A percentile compares a stretch with the other conserved stretches of the same genome.
Evolutionary conservation across 768 basidiomycete genomes (phyloP).

Genomic region (Cystobasidium tubakii): DNA sequence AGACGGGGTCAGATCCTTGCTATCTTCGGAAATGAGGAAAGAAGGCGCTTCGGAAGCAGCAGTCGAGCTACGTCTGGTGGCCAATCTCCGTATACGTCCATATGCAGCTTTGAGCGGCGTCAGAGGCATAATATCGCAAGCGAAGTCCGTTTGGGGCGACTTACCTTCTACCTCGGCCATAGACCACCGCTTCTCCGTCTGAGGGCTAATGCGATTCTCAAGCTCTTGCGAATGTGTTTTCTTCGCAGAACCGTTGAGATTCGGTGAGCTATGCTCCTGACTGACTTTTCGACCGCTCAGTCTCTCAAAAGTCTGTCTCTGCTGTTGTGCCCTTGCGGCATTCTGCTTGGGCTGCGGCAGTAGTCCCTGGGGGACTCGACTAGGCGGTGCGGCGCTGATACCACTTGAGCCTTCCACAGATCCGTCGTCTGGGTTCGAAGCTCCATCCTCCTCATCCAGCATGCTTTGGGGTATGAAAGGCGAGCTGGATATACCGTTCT

Average conservation of each 20-base stretch:
- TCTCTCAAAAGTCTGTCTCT: background rate
- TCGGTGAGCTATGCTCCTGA: background rate
- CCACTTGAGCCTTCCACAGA: slow-evolving; percentile 1
- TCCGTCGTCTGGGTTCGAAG: background rate
- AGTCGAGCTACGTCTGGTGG: background rate
- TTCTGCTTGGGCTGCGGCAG: background rate
- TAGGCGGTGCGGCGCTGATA: background rate
- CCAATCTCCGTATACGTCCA: slow-evolving; percentile 3
- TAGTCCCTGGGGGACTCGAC: background rate
- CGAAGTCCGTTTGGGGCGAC: background rate
- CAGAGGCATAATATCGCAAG: background rate
- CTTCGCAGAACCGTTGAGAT: background rate
- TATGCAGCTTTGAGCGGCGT: background rate
- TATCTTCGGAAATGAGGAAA: slow-evolving; percentile 3
- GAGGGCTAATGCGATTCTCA: background rate
- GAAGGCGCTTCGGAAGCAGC: background rate
- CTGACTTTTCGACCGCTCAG: background rate
- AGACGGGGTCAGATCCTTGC: background rate
- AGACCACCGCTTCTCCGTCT: slow-evolving; percentile 8
- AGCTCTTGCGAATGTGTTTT: background rate
- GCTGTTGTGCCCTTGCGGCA: background rate
- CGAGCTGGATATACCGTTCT: background rate
- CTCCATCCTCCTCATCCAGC: background rate
- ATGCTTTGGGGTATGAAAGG: slow-evolving; percentile 9
- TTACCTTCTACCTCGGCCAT: slow-evolving; percentile 19